These are phyloP conservation scores for Metschnikowia proteae DNA, from an alignment of 805 yeast genomes.

Conservation along the genomic window DNA sequence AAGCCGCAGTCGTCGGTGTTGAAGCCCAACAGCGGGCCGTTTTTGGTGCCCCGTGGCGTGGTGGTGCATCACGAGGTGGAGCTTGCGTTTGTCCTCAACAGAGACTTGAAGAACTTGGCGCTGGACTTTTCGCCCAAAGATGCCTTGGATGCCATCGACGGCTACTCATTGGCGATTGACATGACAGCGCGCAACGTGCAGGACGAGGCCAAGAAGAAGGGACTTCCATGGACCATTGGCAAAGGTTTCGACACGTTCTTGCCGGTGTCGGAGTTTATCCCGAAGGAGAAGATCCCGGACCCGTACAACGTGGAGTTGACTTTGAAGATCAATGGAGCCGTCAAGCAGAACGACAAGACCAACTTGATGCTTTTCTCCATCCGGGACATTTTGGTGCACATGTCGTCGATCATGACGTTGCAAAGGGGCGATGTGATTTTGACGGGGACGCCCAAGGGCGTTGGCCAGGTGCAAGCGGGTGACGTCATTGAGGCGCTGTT, in stretches of 20 bases:
- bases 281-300: constrained; percentile 61
- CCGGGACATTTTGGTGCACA: constrained; percentile 71
- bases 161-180: constrained; percentile 87
- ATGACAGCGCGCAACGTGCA: constrained; percentile 96
- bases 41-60: constrained; percentile 77
- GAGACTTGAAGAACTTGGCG: constrained; percentile 57
- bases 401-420: constrained; percentile 87
- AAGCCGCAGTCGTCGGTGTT: constrained; percentile 84
- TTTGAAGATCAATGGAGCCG: constrained; percentile 66
- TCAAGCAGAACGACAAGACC: constrained; percentile 71
- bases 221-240: constrained; percentile 94
- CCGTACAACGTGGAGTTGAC: constrained; percentile 67
- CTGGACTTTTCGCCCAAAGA: constrained; percentile 58
- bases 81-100: constrained; percentile 72
- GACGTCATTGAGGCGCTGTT: constrained; percentile 69
- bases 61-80: constrained; percentile 91
- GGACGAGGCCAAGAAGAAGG: constrained; percentile 88
- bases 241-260: constrained; percentile 96
- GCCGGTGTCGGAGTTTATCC: constrained; percentile 76
- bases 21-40: constrained; percentile 59
- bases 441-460: constrained; percentile 98
- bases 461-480: constrained; percentile 79
- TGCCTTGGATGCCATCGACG: constrained; percentile 75
- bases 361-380: constrained; percentile 84
- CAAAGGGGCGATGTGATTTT: constrained; percentile 86